These are phyloP conservation scores for Diaporthe destruens DNA, from an alignment of 2,329 filamentous ascomycete species.

Conservation along the genomic window DNA sequence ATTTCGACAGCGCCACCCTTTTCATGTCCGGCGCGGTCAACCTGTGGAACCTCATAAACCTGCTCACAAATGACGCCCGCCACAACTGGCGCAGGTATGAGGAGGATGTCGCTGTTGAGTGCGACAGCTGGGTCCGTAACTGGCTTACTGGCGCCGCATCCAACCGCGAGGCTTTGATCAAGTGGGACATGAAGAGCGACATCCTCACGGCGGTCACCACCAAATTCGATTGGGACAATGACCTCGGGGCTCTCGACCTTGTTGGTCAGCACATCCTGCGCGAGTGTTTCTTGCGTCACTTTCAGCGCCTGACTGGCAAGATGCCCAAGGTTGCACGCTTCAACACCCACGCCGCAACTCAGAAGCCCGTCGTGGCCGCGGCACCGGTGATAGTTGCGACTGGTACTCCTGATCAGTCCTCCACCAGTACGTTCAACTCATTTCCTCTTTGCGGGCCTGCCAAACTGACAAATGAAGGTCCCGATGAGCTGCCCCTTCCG, in stretches of 20 bases:
- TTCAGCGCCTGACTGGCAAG: slow-evolving; percentile 32
- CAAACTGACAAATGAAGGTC: slow-evolving; percentile 5
- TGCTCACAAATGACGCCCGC: slow-evolving; percentile 56
- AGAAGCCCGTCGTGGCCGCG: background rate
- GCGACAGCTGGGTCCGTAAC: slow-evolving; percentile 44
- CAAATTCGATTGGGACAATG: slow-evolving; percentile 28
- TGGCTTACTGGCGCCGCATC: slow-evolving; percentile 35
- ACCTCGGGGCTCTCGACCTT: slow-evolving; percentile 33
- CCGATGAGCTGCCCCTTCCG: background rate
- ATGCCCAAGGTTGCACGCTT: slow-evolving; percentile 15
- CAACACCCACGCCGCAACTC: slow-evolving; percentile 12
- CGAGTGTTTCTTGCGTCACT: slow-evolving; percentile 35
- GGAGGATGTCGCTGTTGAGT: slow-evolving; percentile 46
- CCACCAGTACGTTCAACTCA: background rate
- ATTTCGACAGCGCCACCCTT: slow-evolving; percentile 62
- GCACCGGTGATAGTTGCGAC: background rate
- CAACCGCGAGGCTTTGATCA: slow-evolving; percentile 34
- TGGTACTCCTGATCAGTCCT: background rate
- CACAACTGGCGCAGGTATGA: slow-evolving; percentile 48
- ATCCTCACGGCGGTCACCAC: slow-evolving; percentile 35
- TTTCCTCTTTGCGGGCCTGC: background rate
- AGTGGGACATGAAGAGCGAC: slow-evolving; percentile 35
- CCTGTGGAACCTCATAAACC: slow-evolving; percentile 60
- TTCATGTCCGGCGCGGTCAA: slow-evolving; percentile 62
- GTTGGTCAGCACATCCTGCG: slow-evolving; percentile 37